Percentiles rank a stretch among this genome's conserved stretches.
These are phyloP conservation scores for Trichaptum fuscoviolaceum DNA, from an alignment of 768 basidiomycete genomes.

Conservation along the genomic window DNA sequence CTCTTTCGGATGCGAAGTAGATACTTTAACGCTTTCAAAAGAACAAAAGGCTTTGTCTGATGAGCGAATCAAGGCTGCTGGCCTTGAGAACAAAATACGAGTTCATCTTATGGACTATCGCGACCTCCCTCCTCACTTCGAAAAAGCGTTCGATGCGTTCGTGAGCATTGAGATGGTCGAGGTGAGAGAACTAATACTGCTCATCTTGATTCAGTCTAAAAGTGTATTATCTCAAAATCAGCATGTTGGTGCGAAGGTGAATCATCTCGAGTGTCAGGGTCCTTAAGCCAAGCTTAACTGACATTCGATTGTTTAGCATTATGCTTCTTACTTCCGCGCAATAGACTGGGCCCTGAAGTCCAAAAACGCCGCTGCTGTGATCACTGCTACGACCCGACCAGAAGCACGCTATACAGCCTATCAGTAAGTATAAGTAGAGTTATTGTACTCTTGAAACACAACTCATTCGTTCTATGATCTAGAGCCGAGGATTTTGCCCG, in stretches of 20 bases:
- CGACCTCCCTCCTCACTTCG: conserved; percentile 76
- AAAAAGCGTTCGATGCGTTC: conserved; percentile 59
- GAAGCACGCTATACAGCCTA: conserved; percentile 37
- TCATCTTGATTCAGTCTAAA: neutral
- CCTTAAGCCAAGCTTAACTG: neutral
- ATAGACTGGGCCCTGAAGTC: conserved; percentile 75
- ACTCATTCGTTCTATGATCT: neutral
- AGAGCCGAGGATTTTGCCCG: conserved; percentile 83
- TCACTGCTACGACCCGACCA: conserved; percentile 67
- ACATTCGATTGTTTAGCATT: conserved; percentile 32
- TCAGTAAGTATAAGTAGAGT: conserved; percentile 7
- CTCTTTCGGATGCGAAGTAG: conserved; percentile 72
- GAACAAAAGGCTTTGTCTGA: conserved; percentile 88
- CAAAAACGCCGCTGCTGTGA: conserved; percentile 58
- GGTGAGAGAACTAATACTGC: conserved; percentile 21
- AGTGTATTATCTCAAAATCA: neutral
- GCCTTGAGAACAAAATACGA: conserved; percentile 63
- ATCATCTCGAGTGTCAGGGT: neutral
- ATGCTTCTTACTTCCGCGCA: conserved; percentile 68
- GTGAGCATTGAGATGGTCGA: conserved; percentile 66
- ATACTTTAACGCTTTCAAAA: conserved; percentile 81
- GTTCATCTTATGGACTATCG: conserved; percentile 91
- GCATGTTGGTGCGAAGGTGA: conserved; percentile 17
- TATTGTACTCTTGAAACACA: neutral
- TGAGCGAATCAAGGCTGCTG: conserved; percentile 70